Percentiles rank a stretch among this genome's conserved stretches.
These are phyloP conservation scores for Penicillium cosmopolitanum DNA, from an alignment of 495 filamentous ascomycete genomes.

Conservation along the genomic window DNA sequence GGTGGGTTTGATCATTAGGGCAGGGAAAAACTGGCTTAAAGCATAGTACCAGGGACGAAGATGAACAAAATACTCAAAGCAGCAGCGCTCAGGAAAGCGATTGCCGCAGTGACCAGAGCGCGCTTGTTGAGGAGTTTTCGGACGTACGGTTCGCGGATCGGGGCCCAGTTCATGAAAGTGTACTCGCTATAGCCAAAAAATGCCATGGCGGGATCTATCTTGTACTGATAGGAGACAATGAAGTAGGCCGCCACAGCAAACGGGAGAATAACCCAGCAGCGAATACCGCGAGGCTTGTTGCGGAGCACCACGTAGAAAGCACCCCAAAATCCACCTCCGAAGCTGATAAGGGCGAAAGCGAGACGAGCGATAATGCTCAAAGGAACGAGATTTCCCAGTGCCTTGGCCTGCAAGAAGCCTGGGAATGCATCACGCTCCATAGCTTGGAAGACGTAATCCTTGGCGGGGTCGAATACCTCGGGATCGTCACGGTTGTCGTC, in stretches of 20 bases:
- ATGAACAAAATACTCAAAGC: conserved; percentile 83
- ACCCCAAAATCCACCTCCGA: conserved; percentile 93
- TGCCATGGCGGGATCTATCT: conserved; percentile 87
- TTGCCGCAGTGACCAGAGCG: conserved; percentile 70
- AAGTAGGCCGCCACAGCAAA: conserved; percentile 89
- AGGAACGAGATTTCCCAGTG: conserved; percentile 91
- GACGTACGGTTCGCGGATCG: conserved; percentile 86
- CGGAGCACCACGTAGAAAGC: conserved; percentile 92
- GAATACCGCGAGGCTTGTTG: conserved; percentile 68
- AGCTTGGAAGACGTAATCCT: conserved; percentile 98
- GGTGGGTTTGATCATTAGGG: not conserved
- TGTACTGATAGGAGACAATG: conserved; percentile 89
- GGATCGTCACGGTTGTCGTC: conserved; percentile 90
- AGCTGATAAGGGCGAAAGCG: conserved; percentile 79
- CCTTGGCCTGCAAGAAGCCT: conserved; percentile 92
- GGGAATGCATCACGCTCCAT: conserved; percentile 99
- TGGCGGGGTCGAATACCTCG: conserved; percentile 94
- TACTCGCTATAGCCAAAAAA: conserved; percentile 92
- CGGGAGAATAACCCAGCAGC: conserved; percentile 93
- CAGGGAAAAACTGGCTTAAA: conserved; percentile 52
- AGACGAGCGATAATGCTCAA: conserved; percentile 81
- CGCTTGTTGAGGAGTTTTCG: conserved; percentile 80
- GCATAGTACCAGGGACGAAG: conserved; percentile 85
- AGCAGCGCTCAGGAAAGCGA: conserved; percentile 74
- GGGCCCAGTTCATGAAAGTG: conserved; percentile 86